Base-by-base conservation (phyloP, 2,329 filamentous ascomycete genomes). In the Fusarium proliferatum region DNA sequence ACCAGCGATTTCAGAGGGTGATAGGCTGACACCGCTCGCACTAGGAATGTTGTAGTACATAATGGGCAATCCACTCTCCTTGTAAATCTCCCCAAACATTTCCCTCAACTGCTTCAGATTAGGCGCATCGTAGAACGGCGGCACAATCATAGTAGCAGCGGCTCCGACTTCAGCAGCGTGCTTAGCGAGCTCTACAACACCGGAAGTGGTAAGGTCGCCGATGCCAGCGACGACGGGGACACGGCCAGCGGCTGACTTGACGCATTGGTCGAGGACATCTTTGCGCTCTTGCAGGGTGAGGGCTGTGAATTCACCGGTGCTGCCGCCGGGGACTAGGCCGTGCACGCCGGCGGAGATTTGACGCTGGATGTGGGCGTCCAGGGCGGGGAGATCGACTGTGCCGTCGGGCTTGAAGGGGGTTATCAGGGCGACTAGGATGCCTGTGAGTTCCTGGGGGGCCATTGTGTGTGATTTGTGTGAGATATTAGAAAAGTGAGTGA, bases 1-100 rank as follows among this genome's bases (percentile, higher is more conserved):
- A 1, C 79, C 79, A 3, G 85, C 86, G 15, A 88, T 80, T 61
- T 87, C 81, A 0, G 74, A 53, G 0, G 86, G 85, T 0, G 80
- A 79, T 4, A 88, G 79, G 3, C 73, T 84, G 3, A 86, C 58
- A 0, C 86, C 85, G 26, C 79, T 83, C 0, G 86, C 86, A 1
- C 84, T 82, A 5, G 86, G 86, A 51, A 88, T 88, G 67, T 88
- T 86, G 78, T 88, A 88, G 78, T 84, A 88, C 68, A 87, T 80
- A 33, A 87, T 85, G 0, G 85, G 84, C 17, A 87, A 78, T 2
- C 80, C 77, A 6, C 81, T 83, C 1, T 78, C 82, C 12, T 77
- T 73, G 62, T 84, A 80, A 33, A 87, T 82, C 42, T 85, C 86
- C 2, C 62, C 63, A 63, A 87, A 77, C 38, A 87, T 78, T 49